Percentiles rank a stretch among this genome's conserved stretches.
Evolutionary conservation across 768 basidiomycete genomes (phyloP).

Genomic region (Kwoniella dendrophila): DNA sequence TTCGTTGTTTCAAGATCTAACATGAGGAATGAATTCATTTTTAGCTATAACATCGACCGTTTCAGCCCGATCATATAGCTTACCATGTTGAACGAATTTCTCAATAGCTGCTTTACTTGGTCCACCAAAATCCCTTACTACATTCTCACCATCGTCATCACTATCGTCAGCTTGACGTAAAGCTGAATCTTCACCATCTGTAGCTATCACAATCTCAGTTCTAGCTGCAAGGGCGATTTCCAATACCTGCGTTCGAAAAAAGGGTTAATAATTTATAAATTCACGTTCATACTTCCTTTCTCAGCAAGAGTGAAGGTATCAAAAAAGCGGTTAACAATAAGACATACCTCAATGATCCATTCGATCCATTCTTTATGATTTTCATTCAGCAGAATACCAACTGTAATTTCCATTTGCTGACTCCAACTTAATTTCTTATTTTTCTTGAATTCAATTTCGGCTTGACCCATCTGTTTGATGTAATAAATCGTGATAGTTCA

Average conservation of each 20-base stretch:
- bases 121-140: constrained; percentile 43
- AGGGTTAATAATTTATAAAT: not conserved
- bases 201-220: constrained; percentile 55
- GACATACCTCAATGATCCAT: constrained; percentile 78
- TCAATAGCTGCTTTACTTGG: constrained; percentile 71
- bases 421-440: constrained; percentile 74
- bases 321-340: too few species aligned
- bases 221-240: constrained; percentile 52
- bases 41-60: not conserved
- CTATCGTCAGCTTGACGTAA: constrained; percentile 30
- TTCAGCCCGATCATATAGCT: constrained; percentile 52
- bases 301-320: too few species aligned
- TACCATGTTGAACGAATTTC: constrained; percentile 76
- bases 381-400: constrained; percentile 71
- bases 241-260: constrained; percentile 20
- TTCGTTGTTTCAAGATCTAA: constrained; percentile 74
- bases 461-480: constrained; percentile 35
- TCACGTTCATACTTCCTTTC: not conserved
- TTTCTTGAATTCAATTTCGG: constrained; percentile 79
- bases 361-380: constrained; percentile 68
- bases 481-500: not conserved
- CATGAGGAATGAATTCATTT: not conserved
- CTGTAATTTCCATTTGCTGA: constrained; percentile 83
- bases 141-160: constrained; percentile 41
- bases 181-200: constrained; percentile 45